Evolutionary conservation across 345 rosid species (phyloP).

Genomic region (Salix purpurea): DNA sequence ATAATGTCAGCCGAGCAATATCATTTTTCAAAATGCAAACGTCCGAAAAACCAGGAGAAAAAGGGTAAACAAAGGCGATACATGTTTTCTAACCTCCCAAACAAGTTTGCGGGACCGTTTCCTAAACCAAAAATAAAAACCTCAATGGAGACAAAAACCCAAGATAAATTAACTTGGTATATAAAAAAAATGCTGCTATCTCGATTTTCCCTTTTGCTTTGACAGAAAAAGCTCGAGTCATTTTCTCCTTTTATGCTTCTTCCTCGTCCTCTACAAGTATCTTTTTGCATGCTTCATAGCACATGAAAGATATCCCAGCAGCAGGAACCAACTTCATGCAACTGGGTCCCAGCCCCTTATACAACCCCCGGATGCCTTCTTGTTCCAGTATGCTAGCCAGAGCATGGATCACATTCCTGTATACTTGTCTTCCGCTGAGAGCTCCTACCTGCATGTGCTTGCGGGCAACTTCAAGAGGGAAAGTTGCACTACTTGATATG

Average conservation of each 20-base stretch:
- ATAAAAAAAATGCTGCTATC: neutral
- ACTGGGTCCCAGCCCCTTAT: slow-evolving; percentile 89
- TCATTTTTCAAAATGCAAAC: neutral
- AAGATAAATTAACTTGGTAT: slow-evolving; percentile 7
- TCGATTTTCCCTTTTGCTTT: neutral
- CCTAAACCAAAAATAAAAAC: neutral
- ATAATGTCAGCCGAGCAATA: neutral
- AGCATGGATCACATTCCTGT: slow-evolving; percentile 81
- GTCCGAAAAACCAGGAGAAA: neutral
- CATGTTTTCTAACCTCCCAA: neutral
- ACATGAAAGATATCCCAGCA: slow-evolving; percentile 98
- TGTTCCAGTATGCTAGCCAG: slow-evolving; percentile 70
- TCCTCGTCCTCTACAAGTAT: slow-evolving; percentile 62
- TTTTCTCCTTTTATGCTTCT: slow-evolving; percentile 29
- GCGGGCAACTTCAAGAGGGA: slow-evolving; percentile 94
- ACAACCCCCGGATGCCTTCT: slow-evolving; percentile 78
- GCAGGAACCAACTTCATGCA: slow-evolving; percentile 97
- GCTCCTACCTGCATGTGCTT: slow-evolving; percentile 99
- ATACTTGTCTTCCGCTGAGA: slow-evolving; percentile 75
- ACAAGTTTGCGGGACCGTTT: neutral
- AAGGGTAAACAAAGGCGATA: neutral
- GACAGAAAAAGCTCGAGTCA: neutral
- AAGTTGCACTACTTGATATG: slow-evolving; percentile 83
- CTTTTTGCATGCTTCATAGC: slow-evolving; percentile 92
- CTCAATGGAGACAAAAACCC: neutral